Percentiles rank a stretch among this genome's conserved stretches.
Conservation (phyloP, 1,139 yeast species). For the Protomyces inundatus region DNA sequence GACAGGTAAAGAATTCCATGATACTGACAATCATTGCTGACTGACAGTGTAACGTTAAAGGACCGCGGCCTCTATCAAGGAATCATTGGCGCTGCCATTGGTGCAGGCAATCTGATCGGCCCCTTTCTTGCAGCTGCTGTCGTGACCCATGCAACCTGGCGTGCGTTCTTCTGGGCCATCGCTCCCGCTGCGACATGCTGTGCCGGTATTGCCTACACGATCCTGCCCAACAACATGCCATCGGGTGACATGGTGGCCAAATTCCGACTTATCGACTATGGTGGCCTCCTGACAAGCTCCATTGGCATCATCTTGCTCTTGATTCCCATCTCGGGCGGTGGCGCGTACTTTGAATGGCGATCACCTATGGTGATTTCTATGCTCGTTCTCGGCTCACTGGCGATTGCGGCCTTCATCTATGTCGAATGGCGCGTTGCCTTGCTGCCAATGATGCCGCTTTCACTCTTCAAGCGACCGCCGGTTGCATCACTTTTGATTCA, state of each 20-base stretch:
- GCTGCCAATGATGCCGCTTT: slow-evolving; percentile 6
- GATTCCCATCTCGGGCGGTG: slow-evolving; percentile 15
- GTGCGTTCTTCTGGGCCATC: slow-evolving; percentile 32
- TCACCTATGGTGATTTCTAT: slow-evolving; percentile 8
- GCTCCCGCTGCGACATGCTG: neutral
- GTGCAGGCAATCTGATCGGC: slow-evolving; percentile 52
- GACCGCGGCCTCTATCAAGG: slow-evolving; percentile 51
- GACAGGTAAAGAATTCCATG: slow-evolving; percentile 35
- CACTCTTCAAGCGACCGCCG: neutral
- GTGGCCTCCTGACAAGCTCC: neutral
- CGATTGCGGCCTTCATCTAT: neutral
- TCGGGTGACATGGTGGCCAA: neutral
- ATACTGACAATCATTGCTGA: too few relatives aligned
- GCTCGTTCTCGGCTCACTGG: slow-evolving; percentile 2
- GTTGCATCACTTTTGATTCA: neutral
- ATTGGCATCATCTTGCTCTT: slow-evolving; percentile 5
- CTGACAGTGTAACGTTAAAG: slow-evolving; percentile 43
- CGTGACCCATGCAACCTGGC: slow-evolving; percentile 47
- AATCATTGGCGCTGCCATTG: slow-evolving; percentile 47
- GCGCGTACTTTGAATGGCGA: slow-evolving; percentile 7
- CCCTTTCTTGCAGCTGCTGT: slow-evolving; percentile 56
- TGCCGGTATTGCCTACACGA: neutral
- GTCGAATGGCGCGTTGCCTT: slow-evolving; percentile 1
- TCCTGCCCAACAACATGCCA: neutral
- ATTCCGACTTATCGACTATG: neutral